Percentiles rank a stretch among this genome's conserved stretches.
These are phyloP conservation scores for Aureobasidium melanogenum DNA, from an alignment of 2,329 filamentous ascomycete genomes.

Conservation along the genomic window DNA sequence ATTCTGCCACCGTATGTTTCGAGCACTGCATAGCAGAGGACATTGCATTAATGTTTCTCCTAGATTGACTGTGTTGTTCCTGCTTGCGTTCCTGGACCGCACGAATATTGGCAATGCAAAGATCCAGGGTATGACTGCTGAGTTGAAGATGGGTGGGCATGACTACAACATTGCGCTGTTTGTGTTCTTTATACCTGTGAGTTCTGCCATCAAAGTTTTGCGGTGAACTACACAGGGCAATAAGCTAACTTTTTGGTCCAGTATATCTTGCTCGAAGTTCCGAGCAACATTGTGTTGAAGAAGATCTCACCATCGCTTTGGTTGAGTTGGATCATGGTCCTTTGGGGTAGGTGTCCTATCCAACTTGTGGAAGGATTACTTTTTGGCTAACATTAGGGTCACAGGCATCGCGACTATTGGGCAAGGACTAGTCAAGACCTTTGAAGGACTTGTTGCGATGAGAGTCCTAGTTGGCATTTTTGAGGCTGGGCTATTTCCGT, in stretches of 20 bases:
- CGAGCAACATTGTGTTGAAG: slow-evolving; percentile 28
- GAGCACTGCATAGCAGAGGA: neutral
- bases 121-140: slow-evolving; percentile 29
- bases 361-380: neutral
- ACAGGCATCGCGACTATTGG: slow-evolving; percentile 27
- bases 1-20: slow-evolving; percentile 33
- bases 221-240: no score
- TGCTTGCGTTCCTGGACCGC: slow-evolving; percentile 38
- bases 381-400: neutral
- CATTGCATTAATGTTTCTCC: neutral
- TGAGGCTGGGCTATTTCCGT: slow-evolving; percentile 29
- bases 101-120: slow-evolving; percentile 33
- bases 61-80: slow-evolving; percentile 34
- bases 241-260: neutral
- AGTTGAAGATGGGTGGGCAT: slow-evolving; percentile 28
- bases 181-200: slow-evolving; percentile 25
- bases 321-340: slow-evolving; percentile 29
- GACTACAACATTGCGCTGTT: slow-evolving; percentile 32
- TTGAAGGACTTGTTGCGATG: slow-evolving; percentile 24
- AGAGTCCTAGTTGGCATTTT: slow-evolving; percentile 28
- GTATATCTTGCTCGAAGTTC: slow-evolving; percentile 23
- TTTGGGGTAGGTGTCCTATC: slow-evolving; percentile 20
- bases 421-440: slow-evolving; percentile 26
- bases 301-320: slow-evolving; percentile 25
- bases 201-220: neutral